Evolutionary conservation across 768 basidiomycete genomes (phyloP).

Genomic region (Lactarius pseudohatsudake): DNA sequence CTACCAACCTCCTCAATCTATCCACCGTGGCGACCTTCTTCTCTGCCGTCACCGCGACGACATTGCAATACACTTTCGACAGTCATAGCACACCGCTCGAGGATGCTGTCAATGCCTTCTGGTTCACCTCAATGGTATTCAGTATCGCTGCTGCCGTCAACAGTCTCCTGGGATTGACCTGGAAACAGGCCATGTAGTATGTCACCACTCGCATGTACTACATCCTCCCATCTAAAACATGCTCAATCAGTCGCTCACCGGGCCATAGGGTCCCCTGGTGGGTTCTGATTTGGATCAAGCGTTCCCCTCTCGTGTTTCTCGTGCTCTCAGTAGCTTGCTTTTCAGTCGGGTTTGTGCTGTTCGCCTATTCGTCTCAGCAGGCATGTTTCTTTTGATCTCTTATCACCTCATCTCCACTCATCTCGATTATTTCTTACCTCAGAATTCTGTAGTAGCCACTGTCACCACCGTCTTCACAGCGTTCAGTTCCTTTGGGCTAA

Average conservation of each 20-base stretch:
- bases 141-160: slow-evolving; percentile 77
- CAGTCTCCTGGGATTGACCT: slow-evolving; percentile 71
- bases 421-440: slow-evolving; percentile 1
- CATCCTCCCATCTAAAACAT: slow-evolving; percentile 14
- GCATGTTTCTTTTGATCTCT: slow-evolving; percentile 38
- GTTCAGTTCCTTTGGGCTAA: slow-evolving; percentile 68
- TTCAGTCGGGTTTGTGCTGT: slow-evolving; percentile 73
- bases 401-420: neutral
- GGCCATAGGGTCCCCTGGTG: slow-evolving; percentile 79
- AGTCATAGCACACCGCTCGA: slow-evolving; percentile 40
- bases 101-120: slow-evolving; percentile 65
- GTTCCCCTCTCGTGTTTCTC: slow-evolving; percentile 79
- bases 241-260: slow-evolving; percentile 58
- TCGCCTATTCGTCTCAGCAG: slow-evolving; percentile 72
- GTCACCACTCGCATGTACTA: slow-evolving; percentile 34
- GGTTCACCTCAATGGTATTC: slow-evolving; percentile 76
- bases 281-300: slow-evolving; percentile 85
- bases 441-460: slow-evolving; percentile 62
- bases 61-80: slow-evolving; percentile 65
- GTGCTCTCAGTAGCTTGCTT: slow-evolving; percentile 84
- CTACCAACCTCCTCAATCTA: slow-evolving; percentile 66
- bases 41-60: slow-evolving; percentile 72
- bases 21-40: slow-evolving; percentile 80
- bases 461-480: slow-evolving; percentile 77
- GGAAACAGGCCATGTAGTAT: slow-evolving; percentile 84